phyloP scores from a whole-genome alignment of 345 rosid species.

The Bruguiera sexangula region DNA sequence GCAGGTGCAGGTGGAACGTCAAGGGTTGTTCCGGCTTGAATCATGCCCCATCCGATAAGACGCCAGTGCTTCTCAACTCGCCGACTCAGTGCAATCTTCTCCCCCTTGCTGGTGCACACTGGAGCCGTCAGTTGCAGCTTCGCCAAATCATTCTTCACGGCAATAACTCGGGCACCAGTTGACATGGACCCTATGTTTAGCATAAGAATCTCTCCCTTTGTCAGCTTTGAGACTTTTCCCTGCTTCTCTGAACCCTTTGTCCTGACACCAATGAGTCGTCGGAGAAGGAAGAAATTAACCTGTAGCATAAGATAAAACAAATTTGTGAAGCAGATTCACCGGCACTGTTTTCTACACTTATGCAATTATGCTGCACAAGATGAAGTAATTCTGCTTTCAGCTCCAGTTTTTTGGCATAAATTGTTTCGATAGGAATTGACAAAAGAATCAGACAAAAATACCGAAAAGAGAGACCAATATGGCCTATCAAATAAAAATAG shows the following conservation, averaged over 20 bases:
- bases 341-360: too few species aligned
- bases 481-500: too few species aligned
- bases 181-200: conserved; percentile 95
- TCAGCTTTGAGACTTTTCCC: conserved; percentile 81
- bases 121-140: conserved; percentile 87
- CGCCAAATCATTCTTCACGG: conserved; percentile 85
- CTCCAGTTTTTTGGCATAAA: too few species aligned
- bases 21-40: conserved; percentile 84
- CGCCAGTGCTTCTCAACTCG: conserved; percentile 98
- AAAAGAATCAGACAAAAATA: too few species aligned
- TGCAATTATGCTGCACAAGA: too few species aligned
- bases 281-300: conserved; percentile 89
- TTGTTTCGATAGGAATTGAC: too few species aligned
- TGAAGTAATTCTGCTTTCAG: too few species aligned
- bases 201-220: conserved; percentile 94
- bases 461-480: too few species aligned
- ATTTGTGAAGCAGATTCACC: neutral
- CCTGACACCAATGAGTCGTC: conserved; percentile 87
- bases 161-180: conserved; percentile 80
- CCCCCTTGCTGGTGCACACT: conserved; percentile 88
- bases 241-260: conserved; percentile 93
- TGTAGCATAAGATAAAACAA: conserved; percentile 16
- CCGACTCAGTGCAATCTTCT: conserved; percentile 85
- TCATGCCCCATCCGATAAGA: conserved; percentile 97
- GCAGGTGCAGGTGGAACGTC: conserved; percentile 52